phyloP scores from a whole-genome alignment of 129 eudicot species.

The Mikania micrantha region DNA sequence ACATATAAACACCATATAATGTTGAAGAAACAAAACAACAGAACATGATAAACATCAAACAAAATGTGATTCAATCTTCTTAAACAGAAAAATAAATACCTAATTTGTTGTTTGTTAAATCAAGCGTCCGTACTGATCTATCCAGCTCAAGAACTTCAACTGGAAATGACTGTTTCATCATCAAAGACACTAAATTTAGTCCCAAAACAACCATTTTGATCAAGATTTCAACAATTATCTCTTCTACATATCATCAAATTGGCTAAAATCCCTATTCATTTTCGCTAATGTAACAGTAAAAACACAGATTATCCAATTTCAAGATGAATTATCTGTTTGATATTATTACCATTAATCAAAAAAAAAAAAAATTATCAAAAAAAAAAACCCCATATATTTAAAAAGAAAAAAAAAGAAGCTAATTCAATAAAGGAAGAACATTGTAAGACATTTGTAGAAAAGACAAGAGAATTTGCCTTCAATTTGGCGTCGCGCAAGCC shows the following conservation, averaged over 20 bases:
- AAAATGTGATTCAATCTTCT: background rate
- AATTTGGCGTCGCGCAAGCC: conserved; percentile 85
- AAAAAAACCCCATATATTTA: background rate
- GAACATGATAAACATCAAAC: background rate
- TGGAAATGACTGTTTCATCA: conserved; percentile 62
- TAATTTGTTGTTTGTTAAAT: conserved; percentile 61
- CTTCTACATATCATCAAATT: too few species aligned
- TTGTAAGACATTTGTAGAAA: background rate
- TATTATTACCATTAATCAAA: background rate
- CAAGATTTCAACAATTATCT: too few species aligned
- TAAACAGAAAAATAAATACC: conserved; percentile 33
- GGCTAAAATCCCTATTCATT: too few species aligned
- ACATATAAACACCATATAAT: background rate
- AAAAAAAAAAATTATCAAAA: background rate
- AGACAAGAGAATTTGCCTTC: conserved; percentile 38
- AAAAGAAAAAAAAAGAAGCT: background rate
- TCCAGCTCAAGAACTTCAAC: conserved; percentile 80
- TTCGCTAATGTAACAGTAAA: background rate
- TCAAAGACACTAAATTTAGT: background rate
- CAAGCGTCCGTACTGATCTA: conserved; percentile 67
- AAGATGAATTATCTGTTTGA: background rate
- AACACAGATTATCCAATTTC: background rate
- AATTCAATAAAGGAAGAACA: background rate
- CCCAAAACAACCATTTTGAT: too few species aligned
- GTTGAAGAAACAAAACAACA: too few species aligned